Base-by-base conservation (phyloP, 2,329 filamentous ascomycete species). In the Sporothrix pseudoabietina region DNA sequence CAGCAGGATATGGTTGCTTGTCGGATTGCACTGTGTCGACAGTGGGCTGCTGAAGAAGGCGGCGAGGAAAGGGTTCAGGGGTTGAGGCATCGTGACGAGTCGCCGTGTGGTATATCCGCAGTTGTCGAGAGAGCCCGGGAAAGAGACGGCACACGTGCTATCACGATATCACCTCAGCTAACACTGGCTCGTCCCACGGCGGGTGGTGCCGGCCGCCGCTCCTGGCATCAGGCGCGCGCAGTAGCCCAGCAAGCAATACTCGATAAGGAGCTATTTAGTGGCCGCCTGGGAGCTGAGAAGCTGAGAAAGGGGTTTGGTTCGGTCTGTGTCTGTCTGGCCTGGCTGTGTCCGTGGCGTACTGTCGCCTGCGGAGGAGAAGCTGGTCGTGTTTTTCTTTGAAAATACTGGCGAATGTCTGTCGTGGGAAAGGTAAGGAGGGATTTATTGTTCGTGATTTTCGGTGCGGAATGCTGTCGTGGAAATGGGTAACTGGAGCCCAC, bases 41-140 rank as follows among this genome's bases (percentile, higher is more conserved):
- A 98, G 88, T 82, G 93, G 90, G 89, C 94, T 98, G 86, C 94
- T 94, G 88, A 98, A 98, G 90, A 99, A 98, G 87, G 95, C 94
- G 87, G 93, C 91, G 83, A 99, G 88, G 85, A 98, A 98, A 82
- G 96, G 96, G 85, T 99, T 99, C 90, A 98, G 88, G 86, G 96
- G 94, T 14, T 70, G 22, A 68, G 76, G 75, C 76, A 77, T 77
- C 32, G 69, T 73, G 63, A 14, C 41, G 57, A 10, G 39, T 55
- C 52, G 61, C 2, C 22, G 19, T n/a, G 65, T 8, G 16, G 30
- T 32, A 30, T 47, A 22, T 68, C 41, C 10, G 5, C 2, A 19
- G 19, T 19, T 8, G 52, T 41, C 52, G 68, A 30, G 6, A 26
- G 26, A 26, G 26, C 26, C 26, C 26, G 14, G 22, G 54, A 14